phyloP scores from a whole-genome alignment of 148 eudicot species.

The Cornus kousa region DNA sequence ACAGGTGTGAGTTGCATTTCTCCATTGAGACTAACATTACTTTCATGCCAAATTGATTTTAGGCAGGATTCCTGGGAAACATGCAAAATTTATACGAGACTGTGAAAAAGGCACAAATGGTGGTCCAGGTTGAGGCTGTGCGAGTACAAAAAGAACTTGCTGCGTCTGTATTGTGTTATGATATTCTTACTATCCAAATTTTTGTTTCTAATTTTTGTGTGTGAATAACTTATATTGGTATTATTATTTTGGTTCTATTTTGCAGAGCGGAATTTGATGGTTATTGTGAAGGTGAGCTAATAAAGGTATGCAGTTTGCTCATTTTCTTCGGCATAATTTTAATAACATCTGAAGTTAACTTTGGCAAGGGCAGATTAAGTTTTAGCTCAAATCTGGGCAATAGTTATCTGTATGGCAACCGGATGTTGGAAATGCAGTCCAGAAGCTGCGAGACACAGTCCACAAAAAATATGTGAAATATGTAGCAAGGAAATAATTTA shows the following conservation, averaged over 20 bases:
- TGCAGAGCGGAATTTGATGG: slow-evolving; percentile 98
- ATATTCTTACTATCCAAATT: background rate
- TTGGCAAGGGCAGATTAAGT: background rate
- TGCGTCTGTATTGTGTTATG: slow-evolving; percentile 45
- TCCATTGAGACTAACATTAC: background rate
- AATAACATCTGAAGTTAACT: background rate
- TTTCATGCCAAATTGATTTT: slow-evolving; percentile 12
- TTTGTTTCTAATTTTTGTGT: background rate
- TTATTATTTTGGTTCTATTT: slow-evolving; percentile 13
- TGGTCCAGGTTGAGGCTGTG: slow-evolving; percentile 90
- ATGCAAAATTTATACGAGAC: slow-evolving; percentile 95
- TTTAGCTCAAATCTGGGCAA: background rate
- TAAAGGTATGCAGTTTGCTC: slow-evolving; percentile 55
- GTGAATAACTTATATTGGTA: slow-evolving; percentile 4
- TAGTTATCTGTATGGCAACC: background rate
- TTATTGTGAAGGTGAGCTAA: slow-evolving; percentile 91
- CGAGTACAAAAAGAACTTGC: slow-evolving; percentile 93
- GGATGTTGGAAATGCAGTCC: background rate
- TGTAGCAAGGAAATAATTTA: background rate
- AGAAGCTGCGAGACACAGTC: background rate
- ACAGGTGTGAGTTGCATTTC: background rate
- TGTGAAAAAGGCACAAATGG: slow-evolving; percentile 93
- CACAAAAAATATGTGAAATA: too few relatives aligned
- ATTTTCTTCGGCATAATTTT: background rate
- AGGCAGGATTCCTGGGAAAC: slow-evolving; percentile 92